A percentile compares a stretch with the other conserved stretches of the same genome.
Evolutionary conservation across 176 grass and related monocot species (phyloP).

Genomic region (Coix lacrymajobi): DNA sequence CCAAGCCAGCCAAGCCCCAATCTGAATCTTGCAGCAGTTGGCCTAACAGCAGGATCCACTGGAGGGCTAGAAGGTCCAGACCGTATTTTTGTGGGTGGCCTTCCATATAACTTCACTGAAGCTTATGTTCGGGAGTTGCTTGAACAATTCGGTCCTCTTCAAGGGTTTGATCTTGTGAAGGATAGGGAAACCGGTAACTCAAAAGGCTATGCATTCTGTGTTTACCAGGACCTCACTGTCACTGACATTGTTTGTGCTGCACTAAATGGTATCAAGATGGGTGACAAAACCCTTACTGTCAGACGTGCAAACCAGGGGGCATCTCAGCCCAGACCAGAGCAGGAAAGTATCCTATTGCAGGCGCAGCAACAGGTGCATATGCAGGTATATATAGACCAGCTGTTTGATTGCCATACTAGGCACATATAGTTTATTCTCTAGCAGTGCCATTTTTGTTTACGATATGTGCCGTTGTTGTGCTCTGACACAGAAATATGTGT

Average conservation of each 20-base stretch:
- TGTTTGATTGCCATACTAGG: not conserved
- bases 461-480: not conserved
- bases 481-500: not conserved
- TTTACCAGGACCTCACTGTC: conserved; percentile 65
- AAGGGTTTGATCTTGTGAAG: conserved; percentile 84
- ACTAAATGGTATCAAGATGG: conserved; percentile 78
- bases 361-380: conserved; percentile 72
- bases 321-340: conserved; percentile 57
- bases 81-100: conserved; percentile 67
- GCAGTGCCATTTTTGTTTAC: not conserved
- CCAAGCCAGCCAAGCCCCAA: conserved; percentile 58
- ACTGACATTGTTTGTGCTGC: conserved; percentile 84
- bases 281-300: conserved; percentile 71
- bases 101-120: conserved; percentile 76
- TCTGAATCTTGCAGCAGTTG: conserved; percentile 83
- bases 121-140: conserved; percentile 75
- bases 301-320: conserved; percentile 68
- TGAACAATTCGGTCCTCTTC: conserved; percentile 64
- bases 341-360: conserved; percentile 58
- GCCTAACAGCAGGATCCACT: conserved; percentile 50
- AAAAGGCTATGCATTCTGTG: conserved; percentile 83
- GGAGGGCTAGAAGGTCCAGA: conserved; percentile 67
- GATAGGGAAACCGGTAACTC: conserved; percentile 77
- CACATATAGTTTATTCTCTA: not conserved
- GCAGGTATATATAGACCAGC: conserved; percentile 53